Conservation (phyloP, 2,329 filamentous ascomycete genomes). For the Fusarium sp. region DNA sequence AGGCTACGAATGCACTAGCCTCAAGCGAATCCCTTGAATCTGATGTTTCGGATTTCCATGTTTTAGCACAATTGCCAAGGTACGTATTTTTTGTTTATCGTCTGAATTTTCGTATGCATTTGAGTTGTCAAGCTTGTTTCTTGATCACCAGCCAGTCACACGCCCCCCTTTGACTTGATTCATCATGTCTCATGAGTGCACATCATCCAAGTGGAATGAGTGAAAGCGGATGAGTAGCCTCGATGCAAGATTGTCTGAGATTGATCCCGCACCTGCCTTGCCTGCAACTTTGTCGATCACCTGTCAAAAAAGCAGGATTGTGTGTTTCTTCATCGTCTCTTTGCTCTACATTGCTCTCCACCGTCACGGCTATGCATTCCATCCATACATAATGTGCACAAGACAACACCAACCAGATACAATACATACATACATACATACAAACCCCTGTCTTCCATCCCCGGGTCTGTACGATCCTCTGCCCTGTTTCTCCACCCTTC, state of each 20-base stretch:
- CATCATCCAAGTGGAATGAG: constrained; percentile 29
- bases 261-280: constrained; percentile 10
- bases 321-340: constrained; percentile 15
- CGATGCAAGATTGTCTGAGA: constrained; percentile 30
- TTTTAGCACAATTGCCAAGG: constrained; percentile 30
- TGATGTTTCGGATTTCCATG: constrained; percentile 42
- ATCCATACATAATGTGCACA: constrained; percentile 22
- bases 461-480: constrained; percentile 31
- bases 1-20: constrained; percentile 38
- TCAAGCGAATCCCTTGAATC: constrained; percentile 34
- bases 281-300: constrained; percentile 27
- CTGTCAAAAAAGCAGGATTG: constrained; percentile 21
- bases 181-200: constrained; percentile 22
- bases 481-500: constrained; percentile 41
- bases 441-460: constrained; percentile 33
- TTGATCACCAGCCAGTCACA: constrained; percentile 14
- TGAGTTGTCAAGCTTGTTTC: background rate
- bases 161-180: constrained; percentile 13
- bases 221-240: constrained; percentile 8
- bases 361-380: constrained; percentile 6
- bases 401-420: background rate
- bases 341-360: constrained; percentile 17
- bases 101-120: constrained; percentile 22
- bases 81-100: constrained; percentile 29
- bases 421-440: too few species aligned